Percentiles rank a stretch among this genome's conserved stretches.
Evolutionary conservation across 805 yeast genomes (phyloP).

Genomic region (Metschnikowia lunata): DNA sequence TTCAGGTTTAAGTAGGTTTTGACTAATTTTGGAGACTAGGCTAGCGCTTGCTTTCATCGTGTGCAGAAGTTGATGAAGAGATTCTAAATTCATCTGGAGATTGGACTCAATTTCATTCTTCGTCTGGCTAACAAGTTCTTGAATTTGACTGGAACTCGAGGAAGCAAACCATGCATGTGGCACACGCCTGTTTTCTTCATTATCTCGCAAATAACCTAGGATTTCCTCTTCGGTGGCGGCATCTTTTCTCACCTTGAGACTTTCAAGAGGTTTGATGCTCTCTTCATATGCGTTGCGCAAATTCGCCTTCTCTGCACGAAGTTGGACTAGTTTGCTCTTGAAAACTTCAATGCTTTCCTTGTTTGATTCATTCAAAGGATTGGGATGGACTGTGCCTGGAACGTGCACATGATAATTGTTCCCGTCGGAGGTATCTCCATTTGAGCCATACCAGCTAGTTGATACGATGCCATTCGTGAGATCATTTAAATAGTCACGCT

Average conservation of each 20-base stretch:
- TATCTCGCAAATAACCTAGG: slow-evolving; percentile 2
- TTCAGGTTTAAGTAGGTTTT: slow-evolving; percentile 7
- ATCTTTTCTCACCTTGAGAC: neutral
- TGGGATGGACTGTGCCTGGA: slow-evolving; percentile 43
- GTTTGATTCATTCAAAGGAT: slow-evolving; percentile 57
- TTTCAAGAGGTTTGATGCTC: neutral
- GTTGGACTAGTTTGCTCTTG: slow-evolving; percentile 37
- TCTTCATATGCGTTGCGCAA: slow-evolving; percentile 39
- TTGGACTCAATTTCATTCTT: slow-evolving; percentile 14
- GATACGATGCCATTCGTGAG: slow-evolving; percentile 54
- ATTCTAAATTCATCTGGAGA: slow-evolving; percentile 34
- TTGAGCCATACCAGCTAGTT: slow-evolving; percentile 62
- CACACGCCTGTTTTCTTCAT: neutral
- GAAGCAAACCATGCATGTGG: neutral
- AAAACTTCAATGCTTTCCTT: slow-evolving; percentile 43
- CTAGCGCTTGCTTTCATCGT: slow-evolving; percentile 23
- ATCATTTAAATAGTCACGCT: slow-evolving; percentile 58
- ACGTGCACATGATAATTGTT: slow-evolving; percentile 16
- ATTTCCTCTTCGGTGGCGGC: slow-evolving; percentile 1
- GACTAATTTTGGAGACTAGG: slow-evolving; percentile 16
- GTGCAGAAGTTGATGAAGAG: slow-evolving; percentile 31
- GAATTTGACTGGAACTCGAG: neutral
- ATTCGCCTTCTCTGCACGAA: slow-evolving; percentile 43
- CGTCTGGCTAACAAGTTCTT: slow-evolving; percentile 9
- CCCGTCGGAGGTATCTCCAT: slow-evolving; percentile 21